These are phyloP conservation scores for Cryptococcus sp. DNA, from an alignment of 1,284 basidiomycete genomes.

Conservation along the genomic window DNA sequence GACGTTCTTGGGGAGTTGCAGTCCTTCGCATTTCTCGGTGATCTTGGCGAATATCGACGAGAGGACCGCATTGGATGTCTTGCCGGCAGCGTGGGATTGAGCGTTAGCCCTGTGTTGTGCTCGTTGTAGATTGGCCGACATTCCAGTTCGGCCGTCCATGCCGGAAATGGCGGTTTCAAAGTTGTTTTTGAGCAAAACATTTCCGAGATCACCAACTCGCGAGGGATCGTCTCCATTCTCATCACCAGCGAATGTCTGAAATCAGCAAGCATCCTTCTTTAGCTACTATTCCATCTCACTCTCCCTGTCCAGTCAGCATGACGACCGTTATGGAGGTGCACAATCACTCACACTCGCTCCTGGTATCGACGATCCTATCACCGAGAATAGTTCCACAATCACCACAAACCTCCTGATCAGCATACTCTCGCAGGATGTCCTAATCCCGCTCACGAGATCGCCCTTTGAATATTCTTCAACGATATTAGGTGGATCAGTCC, in stretches of 20 bases:
- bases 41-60: conserved; percentile 90
- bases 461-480: conserved; percentile 96
- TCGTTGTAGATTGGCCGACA: conserved; percentile 86
- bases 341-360: conserved; percentile 88
- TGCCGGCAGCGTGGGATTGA: conserved; percentile 64
- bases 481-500: conserved; percentile 86
- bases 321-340: neutral
- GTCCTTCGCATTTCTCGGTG: conserved; percentile 89
- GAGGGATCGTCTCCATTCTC: conserved; percentile 95
- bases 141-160: conserved; percentile 87
- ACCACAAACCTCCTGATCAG: conserved; percentile 59
- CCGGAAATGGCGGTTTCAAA: conserved; percentile 90
- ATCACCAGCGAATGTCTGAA: conserved; percentile 95
- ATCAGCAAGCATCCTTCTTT: neutral
- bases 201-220: conserved; percentile 94
- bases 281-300: conserved; percentile 55
- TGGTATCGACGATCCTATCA: conserved; percentile 93
- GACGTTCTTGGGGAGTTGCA: conserved; percentile 83
- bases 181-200: conserved; percentile 65
- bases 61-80: conserved; percentile 82
- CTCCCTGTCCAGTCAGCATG: conserved; percentile 50
- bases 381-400: conserved; percentile 93
- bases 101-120: conserved; percentile 64
- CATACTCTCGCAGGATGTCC: neutral
- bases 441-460: conserved; percentile 65